Evolutionary conservation across 345 rosid species (phyloP).

Genomic region (Brassica incana): DNA sequence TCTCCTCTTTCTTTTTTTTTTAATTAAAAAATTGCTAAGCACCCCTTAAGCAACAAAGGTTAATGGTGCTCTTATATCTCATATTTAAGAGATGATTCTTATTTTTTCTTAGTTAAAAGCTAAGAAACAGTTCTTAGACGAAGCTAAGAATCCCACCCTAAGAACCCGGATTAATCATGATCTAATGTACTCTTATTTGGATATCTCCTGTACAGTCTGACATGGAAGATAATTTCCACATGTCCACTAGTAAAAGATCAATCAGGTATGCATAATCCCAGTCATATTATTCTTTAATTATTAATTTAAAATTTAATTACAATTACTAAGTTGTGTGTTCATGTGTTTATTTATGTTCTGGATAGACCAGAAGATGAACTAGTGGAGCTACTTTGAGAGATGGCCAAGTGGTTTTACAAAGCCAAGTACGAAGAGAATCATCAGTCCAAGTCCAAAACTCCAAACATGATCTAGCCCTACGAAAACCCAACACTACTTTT

Average conservation of each 20-base stretch:
- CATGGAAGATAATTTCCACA: constrained; percentile 57
- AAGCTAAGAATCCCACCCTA: too few species aligned
- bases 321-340: neutral
- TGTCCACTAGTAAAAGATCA: constrained; percentile 45
- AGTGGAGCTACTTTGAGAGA: constrained; percentile 71
- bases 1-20: too few species aligned
- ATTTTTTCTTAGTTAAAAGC: too few species aligned
- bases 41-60: too few species aligned
- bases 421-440: constrained; percentile 54
- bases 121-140: too few species aligned
- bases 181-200: neutral
- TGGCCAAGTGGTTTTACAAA: constrained; percentile 67
- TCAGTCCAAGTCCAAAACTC: constrained; percentile 23
- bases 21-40: too few species aligned
- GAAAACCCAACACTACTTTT: neutral
- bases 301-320: neutral
- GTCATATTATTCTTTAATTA: neutral
- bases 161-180: too few species aligned
- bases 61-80: too few species aligned
- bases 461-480: constrained; percentile 19
- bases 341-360: neutral
- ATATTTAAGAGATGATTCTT: too few species aligned
- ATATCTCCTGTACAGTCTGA: constrained; percentile 30
- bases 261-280: constrained; percentile 40
- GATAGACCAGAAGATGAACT: constrained; percentile 62